Evolutionary conservation across 2,329 filamentous ascomycete species (phyloP).

Genomic region (Metarhizium anisopliae): DNA sequence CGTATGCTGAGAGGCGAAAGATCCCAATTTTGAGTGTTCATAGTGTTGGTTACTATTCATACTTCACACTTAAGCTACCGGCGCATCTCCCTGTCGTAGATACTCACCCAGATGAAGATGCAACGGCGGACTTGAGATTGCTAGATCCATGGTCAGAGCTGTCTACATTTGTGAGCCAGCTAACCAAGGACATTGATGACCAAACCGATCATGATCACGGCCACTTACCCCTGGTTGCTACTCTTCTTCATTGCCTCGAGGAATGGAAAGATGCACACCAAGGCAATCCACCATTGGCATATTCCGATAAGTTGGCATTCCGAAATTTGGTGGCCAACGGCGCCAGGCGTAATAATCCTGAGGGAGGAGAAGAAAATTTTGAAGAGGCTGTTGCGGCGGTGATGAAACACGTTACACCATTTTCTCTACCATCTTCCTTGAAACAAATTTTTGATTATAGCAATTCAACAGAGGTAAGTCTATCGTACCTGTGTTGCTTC

Average conservation of each 20-base stretch:
- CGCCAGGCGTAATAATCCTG: constrained; percentile 62
- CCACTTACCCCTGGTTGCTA: constrained; percentile 78
- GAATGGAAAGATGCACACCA: constrained; percentile 67
- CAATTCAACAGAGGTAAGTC: constrained; percentile 41
- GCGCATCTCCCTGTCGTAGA: constrained; percentile 87
- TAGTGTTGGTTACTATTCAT: constrained; percentile 86
- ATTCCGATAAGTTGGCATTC: constrained; percentile 82
- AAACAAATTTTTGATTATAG: constrained; percentile 70
- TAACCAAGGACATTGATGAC: constrained; percentile 59
- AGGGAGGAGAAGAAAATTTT: constrained; percentile 93
- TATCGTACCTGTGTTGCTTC: neutral
- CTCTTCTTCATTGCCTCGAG: constrained; percentile 75
- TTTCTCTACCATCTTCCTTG: constrained; percentile 59
- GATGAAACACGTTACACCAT: constrained; percentile 70
- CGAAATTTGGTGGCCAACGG: constrained; percentile 58
- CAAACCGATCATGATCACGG: constrained; percentile 77
- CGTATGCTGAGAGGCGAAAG: constrained; percentile 42
- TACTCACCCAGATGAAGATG: constrained; percentile 83
- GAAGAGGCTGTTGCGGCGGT: constrained; percentile 85
- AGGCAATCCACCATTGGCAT: constrained; percentile 60
- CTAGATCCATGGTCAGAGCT: constrained; percentile 82
- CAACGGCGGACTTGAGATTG: constrained; percentile 76
- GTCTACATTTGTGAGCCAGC: constrained; percentile 51
- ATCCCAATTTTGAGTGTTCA: constrained; percentile 76
- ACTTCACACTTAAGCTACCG: constrained; percentile 72